Evolutionary conservation across 805 yeast genomes (phyloP).

Genomic region (Blastobotrys muscicola): DNA sequence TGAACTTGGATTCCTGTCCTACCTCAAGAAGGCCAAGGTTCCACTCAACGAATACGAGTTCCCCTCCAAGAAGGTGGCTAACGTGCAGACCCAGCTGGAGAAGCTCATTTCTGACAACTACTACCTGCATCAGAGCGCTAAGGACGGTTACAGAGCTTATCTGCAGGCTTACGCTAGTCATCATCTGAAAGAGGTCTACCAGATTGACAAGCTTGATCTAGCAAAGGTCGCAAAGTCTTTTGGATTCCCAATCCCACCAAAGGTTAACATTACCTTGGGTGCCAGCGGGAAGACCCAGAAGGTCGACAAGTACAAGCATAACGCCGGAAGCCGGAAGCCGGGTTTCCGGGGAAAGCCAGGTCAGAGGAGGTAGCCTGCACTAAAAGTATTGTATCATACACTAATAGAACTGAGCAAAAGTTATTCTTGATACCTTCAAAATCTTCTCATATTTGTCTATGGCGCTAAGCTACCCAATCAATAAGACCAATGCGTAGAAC

Average conservation of each 20-base stretch:
- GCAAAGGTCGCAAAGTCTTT: slow-evolving; percentile 92
- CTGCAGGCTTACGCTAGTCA: slow-evolving; percentile 97
- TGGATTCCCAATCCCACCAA: slow-evolving; percentile 89
- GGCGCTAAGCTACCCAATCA: no score
- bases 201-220: slow-evolving; percentile 87
- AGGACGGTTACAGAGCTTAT: slow-evolving; percentile 95
- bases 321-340: no score
- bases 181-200: slow-evolving; percentile 91
- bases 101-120: slow-evolving; percentile 86
- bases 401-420: neutral
- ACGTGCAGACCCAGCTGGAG: slow-evolving; percentile 88
- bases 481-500: no score
- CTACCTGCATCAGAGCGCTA: slow-evolving; percentile 88
- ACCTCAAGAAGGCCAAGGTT: slow-evolving; percentile 92
- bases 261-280: slow-evolving; percentile 92
- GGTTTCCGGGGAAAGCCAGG: no score
- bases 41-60: slow-evolving; percentile 97
- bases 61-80: slow-evolving; percentile 88
- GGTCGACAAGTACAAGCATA: neutral
- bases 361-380: no score
- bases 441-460: no score
- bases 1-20: slow-evolving; percentile 89
- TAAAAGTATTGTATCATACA: neutral
- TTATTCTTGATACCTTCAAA: neutral
- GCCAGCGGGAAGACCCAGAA: slow-evolving; percentile 63